Conservation (phyloP, 2,329 filamentous ascomycete genomes). For the Fusarium sp. region DNA sequence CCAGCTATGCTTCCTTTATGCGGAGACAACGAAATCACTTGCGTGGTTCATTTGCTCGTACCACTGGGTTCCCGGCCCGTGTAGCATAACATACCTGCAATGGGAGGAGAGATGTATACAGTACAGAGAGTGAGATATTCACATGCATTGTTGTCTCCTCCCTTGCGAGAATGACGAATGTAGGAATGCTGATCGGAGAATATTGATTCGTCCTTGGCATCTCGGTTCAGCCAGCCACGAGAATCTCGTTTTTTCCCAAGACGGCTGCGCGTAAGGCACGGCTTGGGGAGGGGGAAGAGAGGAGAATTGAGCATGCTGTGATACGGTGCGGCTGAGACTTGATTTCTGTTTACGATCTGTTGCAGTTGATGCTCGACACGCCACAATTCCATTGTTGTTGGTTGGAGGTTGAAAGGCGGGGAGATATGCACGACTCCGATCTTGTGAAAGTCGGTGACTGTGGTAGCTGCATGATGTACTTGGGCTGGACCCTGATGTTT, state of each 20-base stretch:
- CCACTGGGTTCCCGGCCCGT: neutral
- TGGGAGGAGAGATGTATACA: neutral
- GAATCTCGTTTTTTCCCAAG: neutral
- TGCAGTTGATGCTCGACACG: constrained; percentile 11
- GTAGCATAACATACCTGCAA: constrained; percentile 10
- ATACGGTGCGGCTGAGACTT: neutral
- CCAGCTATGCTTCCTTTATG: constrained; percentile 22
- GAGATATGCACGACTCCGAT: constrained; percentile 3
- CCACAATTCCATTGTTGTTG: constrained; percentile 6
- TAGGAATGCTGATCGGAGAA: constrained; percentile 1
- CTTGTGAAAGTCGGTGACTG: constrained; percentile 1
- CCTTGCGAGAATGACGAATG: neutral
- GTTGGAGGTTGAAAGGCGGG: neutral
- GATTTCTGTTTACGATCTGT: neutral
- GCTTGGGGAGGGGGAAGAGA: neutral
- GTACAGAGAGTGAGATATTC: neutral
- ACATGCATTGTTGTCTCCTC: neutral
- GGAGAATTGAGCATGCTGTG: neutral
- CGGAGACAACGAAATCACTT: neutral
- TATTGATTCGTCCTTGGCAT: constrained; percentile 11
- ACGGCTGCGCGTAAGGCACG: neutral
- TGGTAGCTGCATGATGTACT: neutral
- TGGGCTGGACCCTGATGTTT: neutral
- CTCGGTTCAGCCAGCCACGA: constrained; percentile 28
- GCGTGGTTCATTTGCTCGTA: neutral